phyloP scores from a whole-genome alignment of 441 rosid species.

The Sinapis alba region DNA sequence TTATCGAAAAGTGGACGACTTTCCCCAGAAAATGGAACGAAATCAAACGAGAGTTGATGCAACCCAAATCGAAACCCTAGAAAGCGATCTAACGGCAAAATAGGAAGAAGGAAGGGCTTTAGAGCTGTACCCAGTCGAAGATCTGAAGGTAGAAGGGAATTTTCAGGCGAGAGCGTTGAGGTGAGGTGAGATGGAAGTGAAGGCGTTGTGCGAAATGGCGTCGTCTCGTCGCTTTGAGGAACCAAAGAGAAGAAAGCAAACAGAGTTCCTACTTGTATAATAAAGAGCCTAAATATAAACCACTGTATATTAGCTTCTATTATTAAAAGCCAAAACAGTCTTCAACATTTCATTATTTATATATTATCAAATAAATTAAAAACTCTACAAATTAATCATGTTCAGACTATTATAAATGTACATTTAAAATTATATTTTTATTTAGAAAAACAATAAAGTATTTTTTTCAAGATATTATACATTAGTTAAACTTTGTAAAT shows the following conservation, averaged over 20 bases:
- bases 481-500: too few species aligned
- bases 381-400: too few species aligned
- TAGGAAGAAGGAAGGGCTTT: neutral
- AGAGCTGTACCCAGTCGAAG: slow-evolving; percentile 17
- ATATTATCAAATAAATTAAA: too few species aligned
- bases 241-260: neutral
- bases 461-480: too few species aligned
- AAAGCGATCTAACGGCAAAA: slow-evolving; percentile 17
- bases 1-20: neutral
- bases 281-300: neutral
- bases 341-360: too few species aligned
- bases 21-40: neutral
- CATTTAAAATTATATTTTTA: too few species aligned
- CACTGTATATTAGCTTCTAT: neutral
- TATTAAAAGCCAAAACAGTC: neutral
- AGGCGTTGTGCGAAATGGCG: slow-evolving; percentile 18
- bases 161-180: slow-evolving; percentile 16
- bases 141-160: slow-evolving; percentile 6
- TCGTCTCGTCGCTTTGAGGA: slow-evolving; percentile 21
- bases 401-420: too few species aligned
- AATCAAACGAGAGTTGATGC: neutral
- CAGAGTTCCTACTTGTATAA: neutral
- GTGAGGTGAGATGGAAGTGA: slow-evolving; percentile 22
- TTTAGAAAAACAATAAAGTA: too few species aligned
- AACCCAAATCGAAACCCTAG: slow-evolving; percentile 31